phyloP scores from a whole-genome alignment of 495 filamentous ascomycete genomes.

The Aspergillus wentii region DNA sequence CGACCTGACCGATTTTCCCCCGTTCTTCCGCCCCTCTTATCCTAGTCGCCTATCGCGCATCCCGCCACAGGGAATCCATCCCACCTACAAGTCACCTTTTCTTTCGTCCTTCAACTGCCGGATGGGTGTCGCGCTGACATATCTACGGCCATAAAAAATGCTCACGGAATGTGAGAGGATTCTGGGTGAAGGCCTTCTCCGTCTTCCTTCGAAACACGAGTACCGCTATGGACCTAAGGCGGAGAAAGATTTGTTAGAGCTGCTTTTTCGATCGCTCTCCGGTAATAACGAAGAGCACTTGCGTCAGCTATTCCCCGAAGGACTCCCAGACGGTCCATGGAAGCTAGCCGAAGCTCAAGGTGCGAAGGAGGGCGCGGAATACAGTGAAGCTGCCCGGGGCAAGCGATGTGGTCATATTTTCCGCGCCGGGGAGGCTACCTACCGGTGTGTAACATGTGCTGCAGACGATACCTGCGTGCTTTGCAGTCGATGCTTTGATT shows the following conservation, averaged over 20 bases:
- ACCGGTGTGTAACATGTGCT: constrained; percentile 88
- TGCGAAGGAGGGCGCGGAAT: constrained; percentile 89
- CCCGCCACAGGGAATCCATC: background rate
- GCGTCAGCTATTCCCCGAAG: constrained; percentile 72
- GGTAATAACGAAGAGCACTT: constrained; percentile 67
- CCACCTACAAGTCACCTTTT: background rate
- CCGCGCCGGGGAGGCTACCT: constrained; percentile 84
- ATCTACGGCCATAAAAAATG: constrained; percentile 25
- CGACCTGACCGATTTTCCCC: too few relatives aligned
- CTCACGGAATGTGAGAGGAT: constrained; percentile 72
- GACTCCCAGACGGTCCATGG: constrained; percentile 59
- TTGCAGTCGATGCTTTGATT: constrained; percentile 87
- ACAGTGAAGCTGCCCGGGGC: constrained; percentile 85
- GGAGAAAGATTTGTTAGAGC: constrained; percentile 61
- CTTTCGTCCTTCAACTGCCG: constrained; percentile 6
- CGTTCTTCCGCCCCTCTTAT: too few relatives aligned
- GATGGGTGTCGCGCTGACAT: constrained; percentile 31
- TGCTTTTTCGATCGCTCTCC: constrained; percentile 82
- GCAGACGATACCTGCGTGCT: constrained; percentile 82
- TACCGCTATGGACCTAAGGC: constrained; percentile 71
- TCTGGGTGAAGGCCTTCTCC: constrained; percentile 69
- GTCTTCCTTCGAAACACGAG: constrained; percentile 60
- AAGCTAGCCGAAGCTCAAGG: constrained; percentile 82
- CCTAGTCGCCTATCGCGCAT: too few relatives aligned
- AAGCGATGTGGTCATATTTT: constrained; percentile 98